These are phyloP conservation scores for Penicillium sp. DNA, from an alignment of 2,329 filamentous ascomycete species.

Conservation along the genomic window DNA sequence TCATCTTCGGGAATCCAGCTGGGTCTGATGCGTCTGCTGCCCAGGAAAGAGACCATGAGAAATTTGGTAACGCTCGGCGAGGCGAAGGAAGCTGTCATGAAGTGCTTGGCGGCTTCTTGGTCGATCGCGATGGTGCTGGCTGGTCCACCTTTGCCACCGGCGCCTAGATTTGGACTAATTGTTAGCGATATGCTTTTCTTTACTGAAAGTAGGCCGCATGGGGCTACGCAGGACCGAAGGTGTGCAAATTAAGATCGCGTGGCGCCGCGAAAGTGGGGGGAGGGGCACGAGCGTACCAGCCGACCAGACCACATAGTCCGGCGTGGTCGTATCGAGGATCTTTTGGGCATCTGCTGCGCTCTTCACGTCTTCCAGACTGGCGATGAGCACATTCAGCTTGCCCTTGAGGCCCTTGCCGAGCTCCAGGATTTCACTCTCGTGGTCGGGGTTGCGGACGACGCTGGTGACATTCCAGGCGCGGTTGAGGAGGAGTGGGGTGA, in stretches of 20 bases:
- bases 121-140: slow-evolving; percentile 53
- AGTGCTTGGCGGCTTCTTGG: slow-evolving; percentile 54
- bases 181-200: background rate
- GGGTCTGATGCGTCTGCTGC: slow-evolving; percentile 48
- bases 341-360: slow-evolving; percentile 59
- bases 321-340: slow-evolving; percentile 52
- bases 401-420: slow-evolving; percentile 59
- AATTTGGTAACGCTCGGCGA: slow-evolving; percentile 52
- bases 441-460: slow-evolving; percentile 70
- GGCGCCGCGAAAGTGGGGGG: slow-evolving; percentile 11
- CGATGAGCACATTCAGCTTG: slow-evolving; percentile 66
- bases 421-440: slow-evolving; percentile 61
- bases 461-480: slow-evolving; percentile 75
- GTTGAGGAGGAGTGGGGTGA: slow-evolving; percentile 72
- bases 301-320: slow-evolving; percentile 49
- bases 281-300: slow-evolving; percentile 39
- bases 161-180: too few relatives aligned
- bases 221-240: too few relatives aligned
- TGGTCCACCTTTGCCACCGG: slow-evolving; percentile 55
- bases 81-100: slow-evolving; percentile 50
- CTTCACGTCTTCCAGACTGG: slow-evolving; percentile 69
- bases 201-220: too few relatives aligned
- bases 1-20: slow-evolving; percentile 53
- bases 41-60: slow-evolving; percentile 54
- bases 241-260: too few relatives aligned